phyloP scores from a whole-genome alignment of 805 yeast species.

The Metschnikowia henanensis region DNA sequence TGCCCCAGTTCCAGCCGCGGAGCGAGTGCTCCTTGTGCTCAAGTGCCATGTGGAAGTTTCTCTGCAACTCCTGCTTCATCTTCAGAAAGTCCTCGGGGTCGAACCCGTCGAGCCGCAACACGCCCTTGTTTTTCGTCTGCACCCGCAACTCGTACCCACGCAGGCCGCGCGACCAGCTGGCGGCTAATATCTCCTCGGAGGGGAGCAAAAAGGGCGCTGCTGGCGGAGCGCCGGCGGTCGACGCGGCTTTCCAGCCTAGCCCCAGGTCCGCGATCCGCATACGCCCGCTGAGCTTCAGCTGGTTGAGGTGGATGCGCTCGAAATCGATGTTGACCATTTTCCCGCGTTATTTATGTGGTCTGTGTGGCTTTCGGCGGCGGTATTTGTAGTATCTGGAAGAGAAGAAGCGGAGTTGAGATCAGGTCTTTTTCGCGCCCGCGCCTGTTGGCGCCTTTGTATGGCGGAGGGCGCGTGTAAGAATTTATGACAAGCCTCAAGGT shows the following conservation, averaged over 20 bases:
- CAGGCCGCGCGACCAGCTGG: constrained; percentile 91
- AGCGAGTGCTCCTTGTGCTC: constrained; percentile 89
- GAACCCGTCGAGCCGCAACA: constrained; percentile 88
- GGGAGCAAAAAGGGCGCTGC: constrained; percentile 81
- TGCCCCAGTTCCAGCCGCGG: constrained; percentile 99
- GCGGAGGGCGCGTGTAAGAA: not conserved
- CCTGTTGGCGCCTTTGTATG: no score
- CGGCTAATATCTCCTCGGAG: constrained; percentile 76
- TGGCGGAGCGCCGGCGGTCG: constrained; percentile 44
- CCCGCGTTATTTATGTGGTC: not conserved
- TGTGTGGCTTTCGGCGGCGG: not conserved
- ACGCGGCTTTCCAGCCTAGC: constrained; percentile 86
- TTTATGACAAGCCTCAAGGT: not conserved
- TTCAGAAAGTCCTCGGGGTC: constrained; percentile 79
- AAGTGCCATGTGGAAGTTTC: constrained; percentile 67
- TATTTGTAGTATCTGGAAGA: not conserved
- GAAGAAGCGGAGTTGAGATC: no score
- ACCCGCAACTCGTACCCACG: constrained; percentile 88
- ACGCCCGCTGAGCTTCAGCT: constrained; percentile 79
- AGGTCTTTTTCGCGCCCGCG: no score
- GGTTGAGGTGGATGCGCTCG: constrained; percentile 88
- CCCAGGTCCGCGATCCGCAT: constrained; percentile 97
- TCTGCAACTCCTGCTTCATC: constrained; percentile 79
- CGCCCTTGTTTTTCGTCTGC: constrained; percentile 87
- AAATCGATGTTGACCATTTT: constrained; percentile 65